These are phyloP conservation scores for Aspergillus tanneri DNA, from an alignment of 2,329 filamentous ascomycete species.

Conservation along the genomic window DNA sequence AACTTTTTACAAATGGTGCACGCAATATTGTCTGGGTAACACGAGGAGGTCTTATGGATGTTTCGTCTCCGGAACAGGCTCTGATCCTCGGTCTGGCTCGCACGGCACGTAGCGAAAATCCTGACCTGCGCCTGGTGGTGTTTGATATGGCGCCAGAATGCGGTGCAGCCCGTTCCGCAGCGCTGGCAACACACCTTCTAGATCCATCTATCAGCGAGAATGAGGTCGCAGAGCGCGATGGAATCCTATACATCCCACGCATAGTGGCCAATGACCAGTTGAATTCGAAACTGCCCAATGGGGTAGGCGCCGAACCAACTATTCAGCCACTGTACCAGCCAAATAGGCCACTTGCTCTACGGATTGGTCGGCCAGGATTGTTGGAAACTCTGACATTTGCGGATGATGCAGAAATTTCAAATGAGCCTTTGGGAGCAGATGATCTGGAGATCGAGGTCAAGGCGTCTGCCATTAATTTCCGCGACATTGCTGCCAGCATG, in stretches of 20 bases:
- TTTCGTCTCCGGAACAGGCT: neutral
- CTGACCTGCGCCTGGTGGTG: neutral
- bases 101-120: neutral
- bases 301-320: neutral
- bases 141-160: neutral
- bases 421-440: neutral
- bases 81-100: slow-evolving; percentile 1
- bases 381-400: slow-evolving; percentile 4
- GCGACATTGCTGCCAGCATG: slow-evolving; percentile 4
- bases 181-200: neutral
- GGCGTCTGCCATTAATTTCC: slow-evolving; percentile 4
- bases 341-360: slow-evolving; percentile 1
- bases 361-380: neutral
- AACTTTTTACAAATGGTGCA: neutral
- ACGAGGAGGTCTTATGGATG: neutral
- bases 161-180: neutral
- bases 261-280: slow-evolving; percentile 1
- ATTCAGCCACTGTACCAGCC: neutral
- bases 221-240: slow-evolving; percentile 1
- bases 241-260: slow-evolving; percentile 4
- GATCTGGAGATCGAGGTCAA: slow-evolving; percentile 4
- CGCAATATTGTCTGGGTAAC: neutral
- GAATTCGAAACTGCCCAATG: slow-evolving; percentile 3
- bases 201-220: slow-evolving; percentile 1
- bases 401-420: neutral